These are phyloP conservation scores for Russula emetica DNA, from an alignment of 768 basidiomycete genomes.

Conservation along the genomic window DNA sequence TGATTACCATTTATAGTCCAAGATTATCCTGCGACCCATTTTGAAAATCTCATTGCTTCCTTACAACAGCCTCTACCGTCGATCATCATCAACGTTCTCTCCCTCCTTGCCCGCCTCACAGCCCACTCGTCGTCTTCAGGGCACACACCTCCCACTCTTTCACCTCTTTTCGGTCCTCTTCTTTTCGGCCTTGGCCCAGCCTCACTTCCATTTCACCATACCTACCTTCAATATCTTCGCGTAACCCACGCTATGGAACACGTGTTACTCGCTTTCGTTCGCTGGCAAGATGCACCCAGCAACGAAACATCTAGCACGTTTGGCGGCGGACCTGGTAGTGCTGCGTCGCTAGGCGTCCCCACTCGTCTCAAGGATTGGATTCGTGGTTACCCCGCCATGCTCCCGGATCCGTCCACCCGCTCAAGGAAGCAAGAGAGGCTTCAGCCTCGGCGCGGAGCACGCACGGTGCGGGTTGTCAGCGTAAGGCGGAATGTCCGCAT, in stretches of 20 bases:
- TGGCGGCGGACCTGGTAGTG: conserved; percentile 45
- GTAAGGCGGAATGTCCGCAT: conserved; percentile 80
- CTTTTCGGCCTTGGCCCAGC: conserved; percentile 74
- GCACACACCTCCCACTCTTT: conserved; percentile 88
- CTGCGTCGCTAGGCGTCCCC: conserved; percentile 62
- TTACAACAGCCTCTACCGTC: conserved; percentile 52
- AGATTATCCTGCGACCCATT: conserved; percentile 68
- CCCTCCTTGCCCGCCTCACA: conserved; percentile 73
- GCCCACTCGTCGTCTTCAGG: conserved; percentile 83
- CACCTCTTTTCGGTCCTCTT: conserved; percentile 83
- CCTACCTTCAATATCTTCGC: conserved; percentile 70
- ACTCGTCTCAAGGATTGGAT: conserved; percentile 89
- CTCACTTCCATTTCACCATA: conserved; percentile 49
- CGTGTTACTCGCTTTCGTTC: conserved; percentile 83
- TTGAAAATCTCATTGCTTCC: conserved; percentile 59
- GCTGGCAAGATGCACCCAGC: conserved; percentile 60
- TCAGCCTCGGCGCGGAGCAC: conserved; percentile 69
- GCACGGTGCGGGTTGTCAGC: conserved; percentile 70
- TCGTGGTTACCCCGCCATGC: conserved; percentile 78
- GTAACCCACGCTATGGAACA: conserved; percentile 89
- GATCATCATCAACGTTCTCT: conserved; percentile 64
- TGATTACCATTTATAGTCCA: conserved; percentile 40
- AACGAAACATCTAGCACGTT: conserved; percentile 32
- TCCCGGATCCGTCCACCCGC: conserved; percentile 47
- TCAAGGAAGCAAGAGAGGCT: conserved; percentile 48